Base-by-base conservation (phyloP, 805 yeast genomes). In the Hanseniaspora clermontiae region DNA sequence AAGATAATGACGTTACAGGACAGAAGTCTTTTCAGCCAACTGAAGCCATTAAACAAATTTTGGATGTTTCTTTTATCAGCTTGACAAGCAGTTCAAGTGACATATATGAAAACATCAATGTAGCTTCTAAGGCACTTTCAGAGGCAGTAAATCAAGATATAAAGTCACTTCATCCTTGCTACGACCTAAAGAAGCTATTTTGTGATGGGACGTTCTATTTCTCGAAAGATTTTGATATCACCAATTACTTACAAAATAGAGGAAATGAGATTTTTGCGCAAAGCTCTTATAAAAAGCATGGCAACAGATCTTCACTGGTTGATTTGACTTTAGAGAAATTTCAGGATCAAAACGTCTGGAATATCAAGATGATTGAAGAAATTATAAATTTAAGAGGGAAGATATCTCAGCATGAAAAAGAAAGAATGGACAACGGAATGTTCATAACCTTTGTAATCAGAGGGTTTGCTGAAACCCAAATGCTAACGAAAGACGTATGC, bases 311-410 rank as follows among this genome's bases (percentile, higher is more conserved):
- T 20, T 64, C 68, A 10, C 63, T 65, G 34, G 61, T 69, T 55
- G 72, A 71, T 55, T 69, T 68, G 60, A 70, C 70, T 58, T 69
- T 66, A 54, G 71, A 66, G 55, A 75, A 84, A 53, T 82, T 79
- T 63, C 95, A 84, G 65, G 77, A 77, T 54, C 82, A 83, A 60
- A 90, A 83, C 65, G 83, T 93, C 82, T 93, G 98, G 98, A 93
- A 93, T 66, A 74, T 81, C 15, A 84, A 81, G 62, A 78, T 93
- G 80, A 83, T 89, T 76, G 77, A 79, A 54, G 96, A 89, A 61
- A 74, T 93, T 17, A 71, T 87, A 53, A 75, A 75, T 46, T 87
- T 87, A 72, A 72, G 96, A 59, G 74, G 79, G 54, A 78, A 87
- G 58, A 72, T 90, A 49, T 84, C 84, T 24, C 69, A 71, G 7